Evolutionary conservation across 768 basidiomycete species (phyloP), one percentile per base, ranked within the genome.

Genomic region (Lactifluus pinguis): DNA sequence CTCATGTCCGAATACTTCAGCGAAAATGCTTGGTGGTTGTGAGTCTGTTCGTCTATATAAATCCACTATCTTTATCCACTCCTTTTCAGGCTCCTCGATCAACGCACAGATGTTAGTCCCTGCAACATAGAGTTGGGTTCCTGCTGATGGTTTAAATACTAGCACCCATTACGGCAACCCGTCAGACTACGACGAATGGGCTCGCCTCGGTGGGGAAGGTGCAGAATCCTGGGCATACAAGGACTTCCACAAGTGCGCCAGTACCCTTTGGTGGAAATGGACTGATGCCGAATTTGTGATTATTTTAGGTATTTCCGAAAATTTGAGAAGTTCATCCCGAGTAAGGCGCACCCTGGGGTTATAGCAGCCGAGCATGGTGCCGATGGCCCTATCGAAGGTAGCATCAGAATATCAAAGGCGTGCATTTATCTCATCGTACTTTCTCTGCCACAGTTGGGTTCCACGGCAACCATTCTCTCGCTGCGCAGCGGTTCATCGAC

Each of bases 21-120:
- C 73, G 1, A 87, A 83, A 67, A 74, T 89, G 69, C 77, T 90
- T 6, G 87, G 87, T 25, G 87, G 87, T 68, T 89, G 87, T 85
- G 67, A 70, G 83, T 75, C 11, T 29, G 41, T n/a, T 25, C 32
- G 6, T 61, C 41, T 53, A 5, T 45, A 3, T 56, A 57, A 9
- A 34, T 57, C 0, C 3, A 19, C 19, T 5, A 10, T 50, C 14
- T 25, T 17, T 29, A 17, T 13, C 48, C 41, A 29, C 30, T 25
- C 41, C 42, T 51, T 32, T 49, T 15, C 48, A 85, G 82, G 83
- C 58, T 83, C 84, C 4, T 77, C 83, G 2, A 79, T 87, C 50
- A 89, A 89, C 65, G 86, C 86, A 1, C 70, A 72, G 69, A 76
- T 81, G 79, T 76, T 53, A 41, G 71, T 57, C 4, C 39, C 11